These are phyloP conservation scores for Suillus ampliporus DNA, from an alignment of 768 basidiomycete species.

Conservation along the genomic window DNA sequence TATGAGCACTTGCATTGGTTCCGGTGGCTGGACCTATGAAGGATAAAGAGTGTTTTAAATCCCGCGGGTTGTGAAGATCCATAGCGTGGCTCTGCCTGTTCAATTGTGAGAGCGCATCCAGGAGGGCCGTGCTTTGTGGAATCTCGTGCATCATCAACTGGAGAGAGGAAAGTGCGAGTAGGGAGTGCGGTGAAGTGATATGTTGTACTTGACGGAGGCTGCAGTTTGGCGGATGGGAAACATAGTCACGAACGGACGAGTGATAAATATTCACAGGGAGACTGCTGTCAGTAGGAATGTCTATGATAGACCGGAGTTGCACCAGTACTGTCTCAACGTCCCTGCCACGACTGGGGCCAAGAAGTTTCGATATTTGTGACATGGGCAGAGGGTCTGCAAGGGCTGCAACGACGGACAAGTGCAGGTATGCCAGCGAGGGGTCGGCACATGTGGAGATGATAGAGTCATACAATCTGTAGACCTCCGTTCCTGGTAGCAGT, in stretches of 20 bases:
- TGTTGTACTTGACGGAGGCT: background rate
- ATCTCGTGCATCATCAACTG: background rate
- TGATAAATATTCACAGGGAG: background rate
- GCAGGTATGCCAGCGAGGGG: background rate
- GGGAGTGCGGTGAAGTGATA: background rate
- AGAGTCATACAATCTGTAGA: background rate
- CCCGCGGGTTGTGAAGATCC: background rate
- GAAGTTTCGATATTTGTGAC: background rate
- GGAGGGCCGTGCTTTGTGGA: background rate
- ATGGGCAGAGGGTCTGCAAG: background rate
- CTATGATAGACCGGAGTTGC: background rate
- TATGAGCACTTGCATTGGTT: background rate
- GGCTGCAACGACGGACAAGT: background rate
- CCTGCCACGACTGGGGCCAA: background rate
- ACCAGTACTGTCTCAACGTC: background rate
- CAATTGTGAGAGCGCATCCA: background rate
- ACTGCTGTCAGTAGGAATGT: background rate
- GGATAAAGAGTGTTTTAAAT: background rate
- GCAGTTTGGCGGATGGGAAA: background rate
- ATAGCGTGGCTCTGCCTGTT: background rate
- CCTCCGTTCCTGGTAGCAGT: background rate
- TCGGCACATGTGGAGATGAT: background rate
- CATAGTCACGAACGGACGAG: background rate
- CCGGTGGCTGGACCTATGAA: background rate
- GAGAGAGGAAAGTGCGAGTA: background rate